These are phyloP conservation scores for Diaporthe nobilis DNA, from an alignment of 2,329 filamentous ascomycete genomes.

Conservation along the genomic window DNA sequence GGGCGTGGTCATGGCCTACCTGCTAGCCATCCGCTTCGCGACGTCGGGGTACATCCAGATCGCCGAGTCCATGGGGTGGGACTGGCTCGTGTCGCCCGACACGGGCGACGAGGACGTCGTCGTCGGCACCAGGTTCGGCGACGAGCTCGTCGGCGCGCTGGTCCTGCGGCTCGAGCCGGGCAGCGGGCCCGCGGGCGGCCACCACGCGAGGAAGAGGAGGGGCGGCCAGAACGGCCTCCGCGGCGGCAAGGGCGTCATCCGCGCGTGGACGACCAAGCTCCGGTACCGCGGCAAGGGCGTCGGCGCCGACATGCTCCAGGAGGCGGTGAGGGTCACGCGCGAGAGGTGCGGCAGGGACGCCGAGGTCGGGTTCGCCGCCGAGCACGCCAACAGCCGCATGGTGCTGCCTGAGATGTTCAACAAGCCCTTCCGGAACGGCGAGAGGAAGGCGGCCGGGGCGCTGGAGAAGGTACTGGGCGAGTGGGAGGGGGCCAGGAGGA, in stretches of 20 bases:
- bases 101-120: constrained; percentile 67
- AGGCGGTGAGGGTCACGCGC: constrained; percentile 77
- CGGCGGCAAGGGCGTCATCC: constrained; percentile 78
- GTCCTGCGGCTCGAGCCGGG: constrained; percentile 75
- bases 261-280: constrained; percentile 84
- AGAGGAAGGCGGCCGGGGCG: constrained; percentile 69
- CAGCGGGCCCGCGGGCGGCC: constrained; percentile 53
- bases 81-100: constrained; percentile 67
- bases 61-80: constrained; percentile 73
- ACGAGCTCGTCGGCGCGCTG: constrained; percentile 78
- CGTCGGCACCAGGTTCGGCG: constrained; percentile 77
- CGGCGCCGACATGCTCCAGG: constrained; percentile 79
- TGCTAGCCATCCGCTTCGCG: constrained; percentile 72
- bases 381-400: constrained; percentile 81
- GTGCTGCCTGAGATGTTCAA: constrained; percentile 76
- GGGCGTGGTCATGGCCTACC: constrained; percentile 73
- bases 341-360: constrained; percentile 78
- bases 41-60: constrained; percentile 73
- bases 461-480: constrained; percentile 66
- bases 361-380: constrained; percentile 78
- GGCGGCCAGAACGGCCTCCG: constrained; percentile 55
- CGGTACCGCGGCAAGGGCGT: constrained; percentile 80
- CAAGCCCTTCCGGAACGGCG: constrained; percentile 69
- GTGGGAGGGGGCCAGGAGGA: constrained; percentile 63
- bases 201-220: constrained; percentile 52